Percentiles rank a stretch among this genome's conserved stretches.
phyloP scores from a whole-genome alignment of 2,329 filamentous ascomycete genomes.

The Aspergillus texensis region DNA sequence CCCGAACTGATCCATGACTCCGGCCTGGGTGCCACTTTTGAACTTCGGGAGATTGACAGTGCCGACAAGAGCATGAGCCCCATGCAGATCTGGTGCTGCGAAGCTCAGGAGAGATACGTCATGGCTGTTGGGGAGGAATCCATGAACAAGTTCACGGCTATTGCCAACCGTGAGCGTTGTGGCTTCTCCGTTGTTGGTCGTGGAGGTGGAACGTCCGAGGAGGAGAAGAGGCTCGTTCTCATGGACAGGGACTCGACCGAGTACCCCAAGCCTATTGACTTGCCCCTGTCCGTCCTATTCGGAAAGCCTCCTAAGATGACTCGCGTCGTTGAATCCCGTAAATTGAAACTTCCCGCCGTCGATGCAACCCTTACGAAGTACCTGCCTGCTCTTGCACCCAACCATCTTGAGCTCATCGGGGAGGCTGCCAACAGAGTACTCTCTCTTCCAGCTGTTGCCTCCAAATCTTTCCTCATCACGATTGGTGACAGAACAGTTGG shows the following conservation, averaged over 20 bases:
- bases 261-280: constrained; percentile 78
- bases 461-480: constrained; percentile 95
- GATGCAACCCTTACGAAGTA: constrained; percentile 73
- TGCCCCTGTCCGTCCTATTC: constrained; percentile 87
- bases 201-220: constrained; percentile 66
- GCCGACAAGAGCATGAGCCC: constrained; percentile 91
- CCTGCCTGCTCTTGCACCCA: constrained; percentile 58
- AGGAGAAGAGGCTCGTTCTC: constrained; percentile 73
- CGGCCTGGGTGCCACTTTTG: constrained; percentile 85
- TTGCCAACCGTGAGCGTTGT: constrained; percentile 81
- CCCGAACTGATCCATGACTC: constrained; percentile 92
- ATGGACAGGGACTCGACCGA: constrained; percentile 77
- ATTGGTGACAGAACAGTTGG: constrained; percentile 93
- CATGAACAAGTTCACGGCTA: constrained; percentile 70
- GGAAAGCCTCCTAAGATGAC: constrained; percentile 84
- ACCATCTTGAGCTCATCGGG: constrained; percentile 50
- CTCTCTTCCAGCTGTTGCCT: constrained; percentile 85
- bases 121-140: constrained; percentile 80
- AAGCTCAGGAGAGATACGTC: constrained; percentile 95
- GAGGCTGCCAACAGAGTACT: constrained; percentile 83
- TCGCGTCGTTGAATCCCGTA: constrained; percentile 70
- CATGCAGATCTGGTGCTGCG: constrained; percentile 96
- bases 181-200: constrained; percentile 89
- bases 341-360: constrained; percentile 69
- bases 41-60: constrained; percentile 90